Base-by-base conservation (phyloP, 306 rosid species). In the Begonia peltatifolia region DNA sequence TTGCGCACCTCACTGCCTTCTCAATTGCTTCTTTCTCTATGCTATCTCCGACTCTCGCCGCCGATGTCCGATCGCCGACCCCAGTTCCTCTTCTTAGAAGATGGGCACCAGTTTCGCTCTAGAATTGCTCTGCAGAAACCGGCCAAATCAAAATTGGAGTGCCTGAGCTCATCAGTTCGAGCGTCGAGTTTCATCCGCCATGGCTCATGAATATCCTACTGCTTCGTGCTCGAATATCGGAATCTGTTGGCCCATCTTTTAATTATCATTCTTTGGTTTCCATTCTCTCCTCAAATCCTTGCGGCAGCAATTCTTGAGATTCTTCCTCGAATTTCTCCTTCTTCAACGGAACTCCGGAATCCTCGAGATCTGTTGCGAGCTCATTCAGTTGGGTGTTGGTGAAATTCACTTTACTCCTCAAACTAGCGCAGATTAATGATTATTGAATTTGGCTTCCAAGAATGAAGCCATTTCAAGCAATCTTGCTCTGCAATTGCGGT, bases 181-280 rank as follows among this genome's bases (percentile, higher is more conserved):
- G 51, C 0, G 64, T 70, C 25, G 84, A 67, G 41, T 79, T 79
- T 84, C 81, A 71, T 9, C 83, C 79, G 55, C 77, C 73, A 42
- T 73, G 72, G 2, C 74, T 73, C 65, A 65, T 68, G 61, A 76
- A 65, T 4, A 69, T 35, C 79, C 75, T 0, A 65, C 59, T 13
- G 63, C 65, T 46, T 44, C 47, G 22, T 74, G 71, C 3, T n/a
- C 46, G 4, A 74, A 72, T 41, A 70, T 74, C 53, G 18, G 4
- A 55, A 63, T 50, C 10, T 75, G 80, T 0, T 76, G 2, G 73
- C 76, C 76, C 76, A 66, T 7, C 69, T 69, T 62, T 56, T 69
- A 22, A 65, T 14, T 6, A 74, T 54, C 8, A 69, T 2, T 36
- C 69, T 9, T 16, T 74, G 10, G 68, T 74, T 53, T 60, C 63